Base-by-base conservation (phyloP, 148 eudicot species). In the Rhododendron vialii region DNA sequence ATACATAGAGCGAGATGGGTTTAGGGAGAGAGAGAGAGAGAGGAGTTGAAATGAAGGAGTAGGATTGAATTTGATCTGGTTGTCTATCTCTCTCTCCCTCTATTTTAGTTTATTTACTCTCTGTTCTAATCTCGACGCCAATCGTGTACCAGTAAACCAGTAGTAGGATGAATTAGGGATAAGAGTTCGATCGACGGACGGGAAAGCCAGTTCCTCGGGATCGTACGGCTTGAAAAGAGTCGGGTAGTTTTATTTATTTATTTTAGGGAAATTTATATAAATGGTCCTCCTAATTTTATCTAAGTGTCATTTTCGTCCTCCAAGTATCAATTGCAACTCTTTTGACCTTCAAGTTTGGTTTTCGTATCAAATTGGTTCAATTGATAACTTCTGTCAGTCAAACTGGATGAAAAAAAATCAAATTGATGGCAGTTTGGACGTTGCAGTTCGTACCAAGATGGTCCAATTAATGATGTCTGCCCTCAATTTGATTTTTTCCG, bases 151-250 rank as follows among this genome's bases (percentile, higher is more conserved):
- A 45, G 55, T 22, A 57, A 87, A 15, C 79, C 41, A 41, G 48
- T 15, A 12, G 59, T 15, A 12, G 59, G 59, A n/a, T 22, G 81
- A 55, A 55, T 45, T 65, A 35, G 11, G 59, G 77, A 84, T 80
- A 84, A 80, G 59, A 82, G 61, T 26, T 20, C 12, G 71, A 82
- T 81, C 84, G 85, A 85, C 83, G 84, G 87, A 7, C 53, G 33
- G 85, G 76, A 82, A 55, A 20, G 50, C n/a, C 11, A 6, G 30
- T 3, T 26, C 24, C 5, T 53, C 12, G 55, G 47, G 75, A 82
- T 81, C 67, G 47, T n/a, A 73, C 67, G 87, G 89, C 67, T 9
- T 5, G 38, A 43, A 81, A 82, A 43, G 20, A 53, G 51, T 28
- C 28, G 6, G 11, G 71, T 2, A n/a, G 13, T 65, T 65, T 65